These are phyloP conservation scores for Rossbeevera mucosa DNA, from an alignment of 768 basidiomycete genomes.

Conservation along the genomic window DNA sequence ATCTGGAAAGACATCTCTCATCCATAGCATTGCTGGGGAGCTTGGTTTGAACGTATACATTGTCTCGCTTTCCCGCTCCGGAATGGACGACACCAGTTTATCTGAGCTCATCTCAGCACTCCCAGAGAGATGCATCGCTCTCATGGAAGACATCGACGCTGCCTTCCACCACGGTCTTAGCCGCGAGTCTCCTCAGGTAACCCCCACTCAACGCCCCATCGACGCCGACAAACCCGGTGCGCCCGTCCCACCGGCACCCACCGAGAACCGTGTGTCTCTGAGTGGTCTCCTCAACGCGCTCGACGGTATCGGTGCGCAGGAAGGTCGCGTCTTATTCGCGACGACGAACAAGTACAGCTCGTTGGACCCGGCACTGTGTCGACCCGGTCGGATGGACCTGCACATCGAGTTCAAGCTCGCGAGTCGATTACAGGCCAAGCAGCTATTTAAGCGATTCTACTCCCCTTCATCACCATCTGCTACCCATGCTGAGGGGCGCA, in stretches of 20 bases:
- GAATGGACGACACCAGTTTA: conserved; percentile 60
- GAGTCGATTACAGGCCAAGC: conserved; percentile 59
- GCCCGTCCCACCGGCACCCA: conserved; percentile 10
- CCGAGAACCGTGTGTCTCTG: conserved; percentile 47
- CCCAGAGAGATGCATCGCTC: conserved; percentile 66
- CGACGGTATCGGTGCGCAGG: conserved; percentile 74
- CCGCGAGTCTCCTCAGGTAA: conserved; percentile 22
- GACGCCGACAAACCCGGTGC: conserved; percentile 13
- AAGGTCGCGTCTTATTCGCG: conserved; percentile 78
- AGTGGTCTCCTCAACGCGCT: conserved; percentile 76
- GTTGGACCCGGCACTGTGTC: conserved; percentile 69
- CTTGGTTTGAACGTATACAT: conserved; percentile 71
- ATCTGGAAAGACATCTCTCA: conserved; percentile 75
- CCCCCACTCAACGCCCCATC: background rate
- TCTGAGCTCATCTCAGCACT: conserved; percentile 55
- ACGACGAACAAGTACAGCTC: conserved; percentile 70
- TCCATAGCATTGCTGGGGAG: conserved; percentile 75
- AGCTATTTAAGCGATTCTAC: conserved; percentile 68
- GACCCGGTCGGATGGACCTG: conserved; percentile 78
- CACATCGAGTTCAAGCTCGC: conserved; percentile 76
- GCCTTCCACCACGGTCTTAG: conserved; percentile 51
- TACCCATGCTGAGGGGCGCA: background rate
- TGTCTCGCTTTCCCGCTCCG: conserved; percentile 57
- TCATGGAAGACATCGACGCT: conserved; percentile 85
- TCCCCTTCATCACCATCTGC: conserved; percentile 33